phyloP scores from a whole-genome alignment of 108 stramenopile species.

The Aurantiochytrium sp. region DNA sequence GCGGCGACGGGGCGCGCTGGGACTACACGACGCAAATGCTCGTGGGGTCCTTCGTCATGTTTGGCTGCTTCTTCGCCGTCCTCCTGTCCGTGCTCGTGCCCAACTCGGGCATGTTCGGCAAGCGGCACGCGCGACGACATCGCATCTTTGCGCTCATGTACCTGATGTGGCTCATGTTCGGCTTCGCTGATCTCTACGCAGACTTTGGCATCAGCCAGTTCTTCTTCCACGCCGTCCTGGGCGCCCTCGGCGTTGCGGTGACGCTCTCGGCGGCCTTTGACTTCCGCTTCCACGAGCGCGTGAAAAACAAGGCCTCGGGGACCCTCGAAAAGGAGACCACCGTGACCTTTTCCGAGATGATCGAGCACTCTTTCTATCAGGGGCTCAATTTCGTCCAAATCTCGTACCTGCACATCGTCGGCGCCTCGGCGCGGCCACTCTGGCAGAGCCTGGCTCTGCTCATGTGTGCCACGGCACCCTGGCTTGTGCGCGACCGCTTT shows the following conservation, averaged over 20 bases:
- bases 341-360: constrained; percentile 77
- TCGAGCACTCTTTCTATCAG: constrained; percentile 80
- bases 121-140: constrained; percentile 34
- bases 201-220: constrained; percentile 20
- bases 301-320: constrained; percentile 65
- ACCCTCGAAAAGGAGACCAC: constrained; percentile 63
- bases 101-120: not conserved
- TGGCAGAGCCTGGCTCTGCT: constrained; percentile 26
- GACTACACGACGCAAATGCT: not conserved
- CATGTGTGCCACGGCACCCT: constrained; percentile 63
- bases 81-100: not conserved
- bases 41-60: not conserved
- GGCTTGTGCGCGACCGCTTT: constrained; percentile 57
- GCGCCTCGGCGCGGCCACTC: not conserved
- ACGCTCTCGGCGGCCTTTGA: constrained; percentile 68
- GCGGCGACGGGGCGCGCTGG: not conserved
- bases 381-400: constrained; percentile 67
- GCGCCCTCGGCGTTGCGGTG: constrained; percentile 54
- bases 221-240: constrained; percentile 62
- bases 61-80: not conserved
- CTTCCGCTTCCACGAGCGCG: constrained; percentile 60
- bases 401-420: constrained; percentile 57
- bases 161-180: constrained; percentile 48
- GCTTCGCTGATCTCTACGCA: constrained; percentile 14
- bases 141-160: constrained; percentile 46